Evolutionary conservation across 805 yeast species (phyloP).

Genomic region (Saccharomyces cerevisiae): DNA sequence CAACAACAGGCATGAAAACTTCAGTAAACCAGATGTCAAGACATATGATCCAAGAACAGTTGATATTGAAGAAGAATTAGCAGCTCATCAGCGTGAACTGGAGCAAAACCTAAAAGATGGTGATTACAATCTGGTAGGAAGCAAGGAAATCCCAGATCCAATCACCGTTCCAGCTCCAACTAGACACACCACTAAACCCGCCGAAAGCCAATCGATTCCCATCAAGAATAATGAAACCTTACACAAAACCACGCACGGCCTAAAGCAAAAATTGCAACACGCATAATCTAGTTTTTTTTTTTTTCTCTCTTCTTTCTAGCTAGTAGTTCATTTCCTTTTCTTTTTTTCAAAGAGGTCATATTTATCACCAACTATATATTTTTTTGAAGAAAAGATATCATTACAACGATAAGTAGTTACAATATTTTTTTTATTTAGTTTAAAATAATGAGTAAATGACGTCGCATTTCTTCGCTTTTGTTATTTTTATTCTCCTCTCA

Average conservation of each 20-base stretch:
- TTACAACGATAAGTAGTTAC: background rate
- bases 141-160: background rate
- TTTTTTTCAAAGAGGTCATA: background rate
- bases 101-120: background rate
- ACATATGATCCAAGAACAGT: background rate
- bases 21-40: background rate
- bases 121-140: background rate
- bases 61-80: background rate
- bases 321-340: background rate
- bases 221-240: background rate
- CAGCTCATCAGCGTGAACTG: background rate
- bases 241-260: slow-evolving; percentile 18
- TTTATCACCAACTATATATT: background rate
- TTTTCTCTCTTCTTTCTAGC: background rate
- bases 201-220: background rate
- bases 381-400: background rate
- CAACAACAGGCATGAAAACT: background rate
- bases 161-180: background rate
- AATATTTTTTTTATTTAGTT: background rate
- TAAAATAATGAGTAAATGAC: background rate
- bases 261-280: slow-evolving; percentile 28
- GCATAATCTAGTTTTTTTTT: background rate
- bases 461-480: background rate
- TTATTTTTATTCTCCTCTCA: background rate
- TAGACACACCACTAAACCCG: background rate